A percentile compares a stretch with the other conserved stretches of the same genome.
phyloP scores from a whole-genome alignment of 2,329 filamentous ascomycete species.

The Epichloe typhina region DNA sequence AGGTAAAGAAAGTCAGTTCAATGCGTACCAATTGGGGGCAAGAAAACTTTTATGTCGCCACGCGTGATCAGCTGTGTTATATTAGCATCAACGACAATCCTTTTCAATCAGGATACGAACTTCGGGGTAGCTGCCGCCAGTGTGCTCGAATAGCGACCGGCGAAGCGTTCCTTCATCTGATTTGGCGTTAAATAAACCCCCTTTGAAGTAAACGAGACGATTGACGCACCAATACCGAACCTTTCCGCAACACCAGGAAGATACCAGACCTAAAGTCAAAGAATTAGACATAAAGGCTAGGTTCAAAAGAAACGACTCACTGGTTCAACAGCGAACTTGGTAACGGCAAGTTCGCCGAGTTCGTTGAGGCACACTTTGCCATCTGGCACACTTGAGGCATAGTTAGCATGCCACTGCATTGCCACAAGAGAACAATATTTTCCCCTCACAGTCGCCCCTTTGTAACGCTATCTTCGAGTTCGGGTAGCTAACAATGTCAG shows the following conservation, averaged over 20 bases:
- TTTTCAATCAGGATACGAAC: neutral
- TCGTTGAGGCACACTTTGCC: constrained; percentile 83
- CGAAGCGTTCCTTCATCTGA: constrained; percentile 74
- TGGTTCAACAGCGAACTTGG: constrained; percentile 93
- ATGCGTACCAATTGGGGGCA: constrained; percentile 68
- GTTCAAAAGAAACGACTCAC: constrained; percentile 32
- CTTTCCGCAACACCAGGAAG: constrained; percentile 77
- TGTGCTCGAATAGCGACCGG: constrained; percentile 84
- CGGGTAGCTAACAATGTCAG: constrained; percentile 47
- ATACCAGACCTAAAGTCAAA: constrained; percentile 50
- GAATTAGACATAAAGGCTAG: neutral
- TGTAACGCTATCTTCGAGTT: constrained; percentile 79
- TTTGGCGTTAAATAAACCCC: constrained; percentile 13
- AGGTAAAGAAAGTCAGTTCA: neutral
- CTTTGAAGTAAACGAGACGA: neutral
- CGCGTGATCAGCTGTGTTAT: constrained; percentile 63
- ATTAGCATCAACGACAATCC: neutral
- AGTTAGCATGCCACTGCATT: neutral
- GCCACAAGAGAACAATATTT: neutral
- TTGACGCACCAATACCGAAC: constrained; percentile 64
- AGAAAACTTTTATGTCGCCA: constrained; percentile 85
- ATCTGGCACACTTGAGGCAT: constrained; percentile 43
- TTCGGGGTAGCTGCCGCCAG: constrained; percentile 90
- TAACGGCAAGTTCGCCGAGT: constrained; percentile 79
- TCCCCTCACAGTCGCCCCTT: constrained; percentile 54